Conservation (phyloP, 2,329 filamentous ascomycete species). For the Aspergillus sp. region DNA sequence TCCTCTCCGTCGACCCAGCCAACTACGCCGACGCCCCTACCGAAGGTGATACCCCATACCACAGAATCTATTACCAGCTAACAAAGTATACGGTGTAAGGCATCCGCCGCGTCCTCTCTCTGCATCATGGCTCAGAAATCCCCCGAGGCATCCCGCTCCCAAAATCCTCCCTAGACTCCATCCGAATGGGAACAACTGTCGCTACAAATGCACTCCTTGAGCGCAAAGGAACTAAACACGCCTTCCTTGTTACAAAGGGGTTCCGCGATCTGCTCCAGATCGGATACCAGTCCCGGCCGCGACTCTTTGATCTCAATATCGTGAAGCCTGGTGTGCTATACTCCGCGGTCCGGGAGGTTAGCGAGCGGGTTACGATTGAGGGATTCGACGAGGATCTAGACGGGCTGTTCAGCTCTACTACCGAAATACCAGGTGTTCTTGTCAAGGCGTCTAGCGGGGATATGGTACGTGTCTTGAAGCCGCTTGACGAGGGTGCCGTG, state of each 20-base stretch:
- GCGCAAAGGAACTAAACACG: constrained; percentile 83
- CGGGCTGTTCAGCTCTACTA: not conserved
- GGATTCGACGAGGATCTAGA: constrained; percentile 54
- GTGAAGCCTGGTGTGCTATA: constrained; percentile 83
- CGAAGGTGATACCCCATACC: constrained; percentile 56
- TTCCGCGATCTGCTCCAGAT: constrained; percentile 86
- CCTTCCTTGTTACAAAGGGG: constrained; percentile 80
- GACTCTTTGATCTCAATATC: constrained; percentile 91
- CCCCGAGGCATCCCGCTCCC: constrained; percentile 1
- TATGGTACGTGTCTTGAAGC: constrained; percentile 66
- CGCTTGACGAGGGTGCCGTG: constrained; percentile 55
- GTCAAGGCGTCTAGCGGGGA: constrained; percentile 48
- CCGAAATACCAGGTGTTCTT: not conserved
- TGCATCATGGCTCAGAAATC: not conserved
- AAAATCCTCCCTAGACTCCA: not conserved
- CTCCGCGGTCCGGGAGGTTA: constrained; percentile 77
- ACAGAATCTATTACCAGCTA: not conserved
- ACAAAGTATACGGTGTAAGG: not conserved
- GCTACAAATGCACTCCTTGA: constrained; percentile 89
- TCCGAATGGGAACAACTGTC: constrained; percentile 92
- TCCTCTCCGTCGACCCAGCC: constrained; percentile 37
- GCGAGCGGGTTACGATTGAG: constrained; percentile 71
- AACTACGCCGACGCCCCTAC: constrained; percentile 56
- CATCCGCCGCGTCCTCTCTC: constrained; percentile 1
- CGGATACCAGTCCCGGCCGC: constrained; percentile 86